Conservation (phyloP, 371 early-diverging fungal species). For the Actinomortierella wolfii region DNA sequence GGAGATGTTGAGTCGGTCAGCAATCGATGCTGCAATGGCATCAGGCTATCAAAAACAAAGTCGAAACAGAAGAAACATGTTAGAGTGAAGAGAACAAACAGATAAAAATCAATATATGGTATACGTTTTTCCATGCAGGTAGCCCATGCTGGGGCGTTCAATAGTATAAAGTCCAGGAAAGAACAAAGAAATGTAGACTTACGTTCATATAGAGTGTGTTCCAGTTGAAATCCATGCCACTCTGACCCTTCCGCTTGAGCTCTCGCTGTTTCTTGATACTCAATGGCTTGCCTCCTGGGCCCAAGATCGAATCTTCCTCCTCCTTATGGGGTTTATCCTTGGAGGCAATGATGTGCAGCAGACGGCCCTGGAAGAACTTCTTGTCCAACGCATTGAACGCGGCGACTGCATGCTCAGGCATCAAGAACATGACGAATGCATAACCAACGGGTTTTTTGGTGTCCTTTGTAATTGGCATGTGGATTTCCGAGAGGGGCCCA, state of each 20-base stretch:
- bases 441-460: conserved; percentile 94
- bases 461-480: conserved; percentile 90
- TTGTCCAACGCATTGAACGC: conserved; percentile 84
- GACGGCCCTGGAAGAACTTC: conserved; percentile 88
- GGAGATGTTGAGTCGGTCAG: conserved; percentile 83
- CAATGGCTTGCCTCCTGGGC: conserved; percentile 61
- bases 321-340: conserved; percentile 82
- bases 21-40: conserved; percentile 93
- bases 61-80: conserved; percentile 4
- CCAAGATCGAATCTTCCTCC: conserved; percentile 58
- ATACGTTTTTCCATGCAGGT: too few relatives aligned
- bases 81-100: neutral
- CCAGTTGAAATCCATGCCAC: conserved; percentile 91
- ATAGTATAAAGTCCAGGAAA: neutral
- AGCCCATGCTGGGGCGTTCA: too few relatives aligned
- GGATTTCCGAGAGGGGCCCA: conserved; percentile 92
- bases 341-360: conserved; percentile 73
- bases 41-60: conserved; percentile 62
- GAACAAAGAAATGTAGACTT: conserved; percentile 26
- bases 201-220: conserved; percentile 95
- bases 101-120: neutral
- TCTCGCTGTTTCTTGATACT: conserved; percentile 84
- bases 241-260: conserved; percentile 73
- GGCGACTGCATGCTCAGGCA: conserved; percentile 93
- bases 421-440: conserved; percentile 84